phyloP scores from a whole-genome alignment of 2,329 filamentous ascomycete species.

The Ceratocystis eucalypticola region DNA sequence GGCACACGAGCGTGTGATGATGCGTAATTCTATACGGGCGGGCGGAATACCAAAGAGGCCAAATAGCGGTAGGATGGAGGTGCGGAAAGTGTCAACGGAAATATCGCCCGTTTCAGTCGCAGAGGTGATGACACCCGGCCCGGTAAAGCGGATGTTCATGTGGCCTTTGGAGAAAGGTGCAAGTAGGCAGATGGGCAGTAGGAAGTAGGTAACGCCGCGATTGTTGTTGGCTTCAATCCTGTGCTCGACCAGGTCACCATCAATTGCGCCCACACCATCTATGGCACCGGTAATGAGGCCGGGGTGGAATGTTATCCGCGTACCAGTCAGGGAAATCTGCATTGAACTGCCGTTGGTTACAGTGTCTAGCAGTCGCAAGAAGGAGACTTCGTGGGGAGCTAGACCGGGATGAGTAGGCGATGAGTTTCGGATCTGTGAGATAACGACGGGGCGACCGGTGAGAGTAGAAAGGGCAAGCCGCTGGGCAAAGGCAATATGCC shows the following conservation, averaged over 20 bases:
- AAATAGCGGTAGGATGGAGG: constrained; percentile 80
- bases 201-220: constrained; percentile 79
- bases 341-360: constrained; percentile 91
- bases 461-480: constrained; percentile 83
- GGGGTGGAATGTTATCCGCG: constrained; percentile 79
- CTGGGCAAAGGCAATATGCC: constrained; percentile 68
- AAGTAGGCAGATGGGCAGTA: constrained; percentile 76
- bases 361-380: constrained; percentile 84
- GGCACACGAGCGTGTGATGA: constrained; percentile 66
- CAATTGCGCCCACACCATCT: constrained; percentile 55
- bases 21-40: constrained; percentile 70
- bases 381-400: constrained; percentile 83
- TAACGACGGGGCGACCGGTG: constrained; percentile 76
- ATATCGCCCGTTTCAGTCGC: constrained; percentile 74
- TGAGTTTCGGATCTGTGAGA: constrained; percentile 82
- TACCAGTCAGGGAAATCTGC: constrained; percentile 93
- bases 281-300: constrained; percentile 81
- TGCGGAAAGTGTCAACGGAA: constrained; percentile 84
- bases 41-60: constrained; percentile 73
- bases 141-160: constrained; percentile 79
- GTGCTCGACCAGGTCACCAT: constrained; percentile 67
- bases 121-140: constrained; percentile 83
- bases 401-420: constrained; percentile 81
- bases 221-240: constrained; percentile 62
- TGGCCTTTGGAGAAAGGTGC: constrained; percentile 87